A percentile compares a stretch with the other conserved stretches of the same genome.
Conservation (phyloP, 1,284 basidiomycete species). For the Xanthoconium separans region DNA sequence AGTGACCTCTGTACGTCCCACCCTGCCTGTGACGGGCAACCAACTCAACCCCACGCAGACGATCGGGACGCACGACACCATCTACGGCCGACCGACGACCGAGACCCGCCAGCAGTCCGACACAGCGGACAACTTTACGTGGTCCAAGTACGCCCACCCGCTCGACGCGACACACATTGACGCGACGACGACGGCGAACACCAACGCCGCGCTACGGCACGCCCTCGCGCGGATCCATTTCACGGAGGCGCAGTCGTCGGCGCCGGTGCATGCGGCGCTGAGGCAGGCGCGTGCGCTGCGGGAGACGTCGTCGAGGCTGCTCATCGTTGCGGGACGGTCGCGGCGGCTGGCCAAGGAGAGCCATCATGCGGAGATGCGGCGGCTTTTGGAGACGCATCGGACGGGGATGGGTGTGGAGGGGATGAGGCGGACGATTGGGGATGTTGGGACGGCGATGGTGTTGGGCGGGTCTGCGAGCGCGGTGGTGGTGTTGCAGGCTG, state of each 20-base stretch:
- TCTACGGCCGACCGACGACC: constrained; percentile 60
- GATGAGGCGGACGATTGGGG: constrained; percentile 76
- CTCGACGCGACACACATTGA: not conserved
- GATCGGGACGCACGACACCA: constrained; percentile 58
- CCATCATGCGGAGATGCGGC: constrained; percentile 58
- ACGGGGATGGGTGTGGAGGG: constrained; percentile 32
- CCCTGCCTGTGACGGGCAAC: not conserved
- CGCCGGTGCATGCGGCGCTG: constrained; percentile 55
- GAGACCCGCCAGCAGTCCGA: constrained; percentile 59
- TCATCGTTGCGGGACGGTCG: constrained; percentile 80
- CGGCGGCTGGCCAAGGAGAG: constrained; percentile 64
- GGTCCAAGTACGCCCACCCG: constrained; percentile 50
- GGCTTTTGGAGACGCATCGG: constrained; percentile 48
- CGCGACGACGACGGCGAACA: not conserved
- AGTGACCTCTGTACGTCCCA: constrained; percentile 17
- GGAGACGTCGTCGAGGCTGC: constrained; percentile 33
- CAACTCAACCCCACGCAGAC: constrained; percentile 33
- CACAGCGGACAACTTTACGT: constrained; percentile 69
- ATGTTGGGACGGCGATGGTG: constrained; percentile 68
- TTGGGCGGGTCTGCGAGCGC: constrained; percentile 19
- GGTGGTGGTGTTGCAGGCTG: constrained; percentile 30
- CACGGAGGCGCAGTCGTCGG: constrained; percentile 39
- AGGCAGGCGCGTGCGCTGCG: constrained; percentile 39
- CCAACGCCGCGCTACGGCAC: not conserved
- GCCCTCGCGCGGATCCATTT: constrained; percentile 56